Evolutionary conservation across 768 basidiomycete genomes (phyloP).

Genomic region (Leccinum obscurum): DNA sequence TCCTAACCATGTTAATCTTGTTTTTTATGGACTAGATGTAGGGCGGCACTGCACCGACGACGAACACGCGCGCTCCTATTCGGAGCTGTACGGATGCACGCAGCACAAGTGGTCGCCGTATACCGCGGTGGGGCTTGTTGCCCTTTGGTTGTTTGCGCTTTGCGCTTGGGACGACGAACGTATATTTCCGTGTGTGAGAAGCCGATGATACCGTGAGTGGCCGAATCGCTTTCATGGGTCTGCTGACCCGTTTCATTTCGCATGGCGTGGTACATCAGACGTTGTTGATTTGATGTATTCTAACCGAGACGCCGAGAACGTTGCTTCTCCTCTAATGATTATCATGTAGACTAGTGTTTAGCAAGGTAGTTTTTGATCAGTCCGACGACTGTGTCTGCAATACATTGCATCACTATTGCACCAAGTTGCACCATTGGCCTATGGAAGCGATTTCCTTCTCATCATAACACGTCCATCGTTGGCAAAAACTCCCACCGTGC

Average conservation of each 20-base stretch:
- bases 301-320: background rate
- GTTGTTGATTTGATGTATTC: conserved; percentile 10
- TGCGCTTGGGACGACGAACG: conserved; percentile 47
- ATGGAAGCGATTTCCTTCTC: too few relatives aligned
- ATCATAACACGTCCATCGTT: background rate
- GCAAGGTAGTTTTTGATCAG: background rate
- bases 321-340: background rate
- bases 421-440: too few relatives aligned
- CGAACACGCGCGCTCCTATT: conserved; percentile 30
- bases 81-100: conserved; percentile 35
- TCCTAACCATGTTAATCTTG: too few relatives aligned
- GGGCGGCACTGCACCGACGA: conserved; percentile 49
- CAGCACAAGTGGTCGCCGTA: conserved; percentile 47
- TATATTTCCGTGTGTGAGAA: conserved; percentile 68
- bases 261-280: conserved; percentile 37
- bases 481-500: conserved; percentile 36
- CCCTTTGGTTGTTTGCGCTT: too few relatives aligned
- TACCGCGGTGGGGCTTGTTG: conserved; percentile 6
- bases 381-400: background rate
- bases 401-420: too few relatives aligned
- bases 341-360: background rate
- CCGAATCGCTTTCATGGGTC: background rate
- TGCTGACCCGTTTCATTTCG: conserved; percentile 4
- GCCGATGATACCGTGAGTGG: conserved; percentile 67
- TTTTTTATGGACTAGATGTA: conserved; percentile 39